Base-by-base conservation (phyloP, 345 rosid genomes). In the Trapa bicornis region DNA sequence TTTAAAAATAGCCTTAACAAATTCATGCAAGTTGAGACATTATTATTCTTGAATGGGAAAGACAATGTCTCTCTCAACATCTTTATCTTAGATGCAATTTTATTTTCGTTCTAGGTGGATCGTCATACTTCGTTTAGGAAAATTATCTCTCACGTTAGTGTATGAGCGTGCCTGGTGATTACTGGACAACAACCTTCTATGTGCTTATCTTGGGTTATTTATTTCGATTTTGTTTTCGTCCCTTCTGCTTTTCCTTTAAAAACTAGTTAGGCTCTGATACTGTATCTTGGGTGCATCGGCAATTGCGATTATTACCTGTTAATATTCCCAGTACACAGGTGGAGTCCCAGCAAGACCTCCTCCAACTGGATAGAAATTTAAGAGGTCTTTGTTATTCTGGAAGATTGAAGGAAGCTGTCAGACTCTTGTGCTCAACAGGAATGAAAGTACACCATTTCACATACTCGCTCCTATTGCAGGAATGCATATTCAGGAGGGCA, bases 271-370 rank as follows among this genome's bases (percentile, higher is more conserved):
- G 6, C 17, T 16, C 37, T 2, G 29, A 50, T 50, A 54, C 4
- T 61, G 50, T 41, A 16, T 74, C 37, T 52, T 65, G 65, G 32
- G 65, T 41, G 37, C 65, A 41, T 45, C 56, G 45, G 38, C 47
- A 61, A 22, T 22, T 72, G 71, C 36, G 35, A 43, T 77, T 62
- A 64, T 77, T 67, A 77, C 73, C 61, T 65, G 70, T 63, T 50
- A 76, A 57, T 72, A 76, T 81, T 83, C 70, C 75, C 85, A 85
- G 96, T 76, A 81, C 86, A 79, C 97, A 91, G 96, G 92, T 79
- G 67, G 70, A 69, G 52, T 68, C 52, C 65, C 72, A 14, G 61
- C 78, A 80, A n/a, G 75, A 76, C 67, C 56, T 67, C 65, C 37
- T 61, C 67, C 76, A 74, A 65, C 67, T 84, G 79, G 81, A 79